Conservation (phyloP, 2,329 filamentous ascomycete species). For the Orbilia brochopaga region DNA sequence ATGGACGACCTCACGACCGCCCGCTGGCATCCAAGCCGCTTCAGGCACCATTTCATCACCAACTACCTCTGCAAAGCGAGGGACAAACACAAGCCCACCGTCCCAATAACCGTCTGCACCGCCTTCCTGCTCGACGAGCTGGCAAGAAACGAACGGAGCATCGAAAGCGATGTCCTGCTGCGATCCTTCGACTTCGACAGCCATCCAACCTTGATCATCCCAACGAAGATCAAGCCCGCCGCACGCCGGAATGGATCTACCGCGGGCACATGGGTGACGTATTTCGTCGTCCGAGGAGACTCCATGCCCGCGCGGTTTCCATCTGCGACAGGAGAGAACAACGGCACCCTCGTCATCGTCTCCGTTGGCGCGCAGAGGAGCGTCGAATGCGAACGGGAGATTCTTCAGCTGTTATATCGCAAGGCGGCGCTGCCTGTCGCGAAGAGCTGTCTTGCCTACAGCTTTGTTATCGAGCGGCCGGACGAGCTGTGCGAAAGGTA, state of each 20-base stretch:
- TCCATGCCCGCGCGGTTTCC: slow-evolving; percentile 30
- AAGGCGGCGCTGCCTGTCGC: slow-evolving; percentile 12
- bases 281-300: slow-evolving; percentile 31
- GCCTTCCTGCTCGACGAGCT: slow-evolving; percentile 47
- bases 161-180: slow-evolving; percentile 26
- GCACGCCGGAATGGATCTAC: not conserved
- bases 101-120: slow-evolving; percentile 27
- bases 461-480: slow-evolving; percentile 15
- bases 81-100: slow-evolving; percentile 23
- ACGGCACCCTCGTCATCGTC: slow-evolving; percentile 29
- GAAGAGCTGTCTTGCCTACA: slow-evolving; percentile 12
- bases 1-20: slow-evolving; percentile 35
- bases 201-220: slow-evolving; percentile 37
- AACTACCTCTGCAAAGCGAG: slow-evolving; percentile 37
- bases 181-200: slow-evolving; percentile 13
- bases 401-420: slow-evolving; percentile 24
- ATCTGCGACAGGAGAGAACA: not conserved
- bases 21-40: slow-evolving; percentile 40
- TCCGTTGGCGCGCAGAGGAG: slow-evolving; percentile 22
- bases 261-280: slow-evolving; percentile 18
- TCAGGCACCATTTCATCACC: slow-evolving; percentile 38
- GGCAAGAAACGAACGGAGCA: slow-evolving; percentile 13
- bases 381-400: slow-evolving; percentile 20
- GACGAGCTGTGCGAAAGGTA: slow-evolving; percentile 16
- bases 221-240: slow-evolving; percentile 6